phyloP scores from a whole-genome alignment of 225 moss, liverwort and hornwort genomes.

The Bryum argenteum region DNA sequence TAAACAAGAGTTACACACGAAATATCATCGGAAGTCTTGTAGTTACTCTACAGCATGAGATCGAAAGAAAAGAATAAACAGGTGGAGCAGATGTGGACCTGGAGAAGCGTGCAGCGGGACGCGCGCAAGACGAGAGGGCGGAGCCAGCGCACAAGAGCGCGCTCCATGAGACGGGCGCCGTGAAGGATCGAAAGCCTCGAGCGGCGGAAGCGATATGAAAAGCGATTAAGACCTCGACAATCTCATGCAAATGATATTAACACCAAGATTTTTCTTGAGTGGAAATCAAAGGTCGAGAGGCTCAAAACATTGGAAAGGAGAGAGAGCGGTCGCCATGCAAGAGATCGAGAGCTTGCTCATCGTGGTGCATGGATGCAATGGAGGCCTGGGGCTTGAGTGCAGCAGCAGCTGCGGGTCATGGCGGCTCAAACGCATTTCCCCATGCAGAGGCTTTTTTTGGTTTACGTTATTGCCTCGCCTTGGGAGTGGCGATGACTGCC shows the following conservation, averaged over 20 bases:
- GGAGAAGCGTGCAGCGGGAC: constrained; percentile 23
- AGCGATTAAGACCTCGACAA: not conserved
- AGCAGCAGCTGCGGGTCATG: constrained; percentile 24
- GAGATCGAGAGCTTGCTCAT: not conserved
- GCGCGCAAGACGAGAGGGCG: constrained; percentile 60
- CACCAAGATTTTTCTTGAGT: not conserved
- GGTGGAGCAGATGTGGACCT: constrained; percentile 18
- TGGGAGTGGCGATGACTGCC: no score
- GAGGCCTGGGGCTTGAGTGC: not conserved
- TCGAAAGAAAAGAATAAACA: not conserved
- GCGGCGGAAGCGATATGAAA: not conserved
- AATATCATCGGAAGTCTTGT: no score
- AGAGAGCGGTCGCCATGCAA: not conserved
- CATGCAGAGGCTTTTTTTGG: no score
- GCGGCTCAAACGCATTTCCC: not conserved
- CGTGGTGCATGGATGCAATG: no score
- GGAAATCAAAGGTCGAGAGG: not conserved
- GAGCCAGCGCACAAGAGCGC: constrained; percentile 73
- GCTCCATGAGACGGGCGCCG: constrained; percentile 62
- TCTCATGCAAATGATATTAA: constrained; percentile 5
- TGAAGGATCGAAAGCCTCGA: not conserved
- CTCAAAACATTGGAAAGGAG: not conserved
- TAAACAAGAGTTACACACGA: no score
- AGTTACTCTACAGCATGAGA: not conserved
- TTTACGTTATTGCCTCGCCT: no score